Base-by-base conservation (phyloP, 768 basidiomycete species). In the Termitomyces sp. region DNA sequence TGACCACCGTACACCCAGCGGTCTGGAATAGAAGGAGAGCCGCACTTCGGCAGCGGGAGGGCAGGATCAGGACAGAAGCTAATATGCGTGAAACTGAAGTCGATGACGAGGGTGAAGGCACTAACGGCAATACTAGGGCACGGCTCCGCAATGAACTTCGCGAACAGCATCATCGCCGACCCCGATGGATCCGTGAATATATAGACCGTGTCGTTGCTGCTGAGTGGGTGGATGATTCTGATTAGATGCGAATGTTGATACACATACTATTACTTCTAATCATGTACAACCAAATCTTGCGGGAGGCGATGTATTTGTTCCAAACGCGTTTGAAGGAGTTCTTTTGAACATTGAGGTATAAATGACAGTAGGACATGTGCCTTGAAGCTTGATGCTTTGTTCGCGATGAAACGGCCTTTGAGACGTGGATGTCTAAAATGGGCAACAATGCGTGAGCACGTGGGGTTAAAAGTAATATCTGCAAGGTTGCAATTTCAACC, bases 191-290 rank as follows among this genome's bases (percentile, higher is more conserved):
- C 52, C 75, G 75, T 61, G 74, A 74, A 57, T 91, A 90, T 63
- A 78, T 87, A 55, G 77, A 79, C 17, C 77, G 87, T 19, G 88
- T 86, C 48, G 75, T 83, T 58, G 75, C 70, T 44, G 81, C 79
- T 50, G 88, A 85, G 42, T 89, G 85, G 85, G 75, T 82, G 43
- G 88, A 89, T 58, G 87, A 89, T 65, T 77, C 73, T 30, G 82
- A 81, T 60, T 77, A 74, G 53, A 60, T 62, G 19, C 6, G 19
- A 15, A 50, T 40, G 54, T 30, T 55, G 59, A 57, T 64, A 67
- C 57, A 55, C 57, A 58, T 57, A 59, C 35, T 54, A 61, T 38
- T 15, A 53, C 33, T 58, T 11, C n/a, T 49, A 19, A 58, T 58
- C 49, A 60, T 64, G 58, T 68, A 72, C 31, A 50, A 51, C 56